These are phyloP conservation scores for Pseudohalonectria lignicola DNA, from an alignment of 2,329 filamentous ascomycete genomes.

Conservation along the genomic window DNA sequence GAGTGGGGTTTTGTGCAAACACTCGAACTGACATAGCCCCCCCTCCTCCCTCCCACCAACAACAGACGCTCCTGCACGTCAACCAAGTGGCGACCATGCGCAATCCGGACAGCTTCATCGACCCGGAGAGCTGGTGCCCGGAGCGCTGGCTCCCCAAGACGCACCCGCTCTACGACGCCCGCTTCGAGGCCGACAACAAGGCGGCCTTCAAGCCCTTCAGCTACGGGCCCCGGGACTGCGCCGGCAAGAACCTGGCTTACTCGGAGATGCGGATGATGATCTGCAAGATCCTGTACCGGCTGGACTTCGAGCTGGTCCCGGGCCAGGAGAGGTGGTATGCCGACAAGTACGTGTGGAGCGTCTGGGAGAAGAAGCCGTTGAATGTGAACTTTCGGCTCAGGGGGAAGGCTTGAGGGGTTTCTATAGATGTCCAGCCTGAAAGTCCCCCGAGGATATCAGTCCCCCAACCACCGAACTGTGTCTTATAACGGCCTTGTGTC, in stretches of 20 bases:
- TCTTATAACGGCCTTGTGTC: too few species aligned
- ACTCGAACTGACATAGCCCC: too few species aligned
- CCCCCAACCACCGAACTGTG: too few species aligned
- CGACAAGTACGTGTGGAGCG: constrained; percentile 16
- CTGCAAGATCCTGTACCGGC: constrained; percentile 25
- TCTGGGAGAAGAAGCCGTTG: constrained; percentile 19
- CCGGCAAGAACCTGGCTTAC: constrained; percentile 20
- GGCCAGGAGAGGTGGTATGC: constrained; percentile 19
- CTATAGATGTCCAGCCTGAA: too few species aligned
- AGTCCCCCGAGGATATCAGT: too few species aligned
- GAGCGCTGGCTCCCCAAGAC: neutral
- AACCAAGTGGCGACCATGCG: neutral
- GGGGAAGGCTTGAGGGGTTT: too few species aligned
- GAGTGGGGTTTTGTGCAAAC: too few species aligned
- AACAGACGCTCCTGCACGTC: neutral
- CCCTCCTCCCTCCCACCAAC: too few species aligned
- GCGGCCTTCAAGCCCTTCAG: constrained; percentile 2
- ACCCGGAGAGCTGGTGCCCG: neutral
- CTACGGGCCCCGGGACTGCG: constrained; percentile 2
- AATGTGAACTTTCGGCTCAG: constrained; percentile 12
- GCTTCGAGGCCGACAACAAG: neutral
- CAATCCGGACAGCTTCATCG: neutral
- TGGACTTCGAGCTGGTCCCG: constrained; percentile 22
- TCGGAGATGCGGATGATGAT: constrained; percentile 29
- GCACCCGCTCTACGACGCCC: constrained; percentile 1